Evolutionary conservation across 768 basidiomycete species (phyloP), one percentile per base, ranked within the genome.

Genomic region (Naganishia randhawae): DNA sequence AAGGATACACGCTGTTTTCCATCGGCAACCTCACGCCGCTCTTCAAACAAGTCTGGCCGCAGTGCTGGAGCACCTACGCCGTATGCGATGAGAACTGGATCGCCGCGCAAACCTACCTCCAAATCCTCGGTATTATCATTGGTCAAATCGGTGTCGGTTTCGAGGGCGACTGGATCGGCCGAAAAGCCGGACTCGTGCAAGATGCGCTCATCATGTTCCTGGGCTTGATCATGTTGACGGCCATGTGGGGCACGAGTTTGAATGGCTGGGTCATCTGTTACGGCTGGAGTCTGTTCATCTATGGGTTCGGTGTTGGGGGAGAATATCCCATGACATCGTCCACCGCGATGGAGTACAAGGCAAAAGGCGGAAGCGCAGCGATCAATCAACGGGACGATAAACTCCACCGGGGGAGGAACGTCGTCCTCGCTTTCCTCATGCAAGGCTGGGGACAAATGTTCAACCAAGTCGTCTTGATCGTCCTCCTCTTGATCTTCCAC

Each of bases 391-490:
- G 73, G 35, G 81, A 82, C 55, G 82, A 82, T 71, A 78, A 81
- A 52, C 72, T 82, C 0, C 81, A 82, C 71, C 71, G 81, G 65
- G 81, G 81, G 8, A 71, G 81, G 50, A 81, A 81, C 69, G 80
- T 81, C 71, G 80, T 80, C 22, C 73, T 81, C 25, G 78, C 81
- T 4, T 82, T 82, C 77, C 71, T 82, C 33, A 81, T 82, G 81
- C 81, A 82, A 55, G 80, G 80, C 27, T 81, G 81, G 80, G 79
- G 80, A 69, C 78, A 81, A 66, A 71, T 81, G 13, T 75, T 76
- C 73, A 79, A 79, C 71, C 80, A 80, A 53, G 78, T 64, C 50
- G 55, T 80, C 50, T 72, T 82, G 42, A 80, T 82, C 66, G 72
- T 82, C 72, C 73, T 78, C n/a, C 70, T 82, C 41, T 69, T 82